A percentile compares a stretch with the other conserved stretches of the same genome.
Conservation (phyloP, 2,329 filamentous ascomycete genomes). For the Colletotrichum scovillei region DNA sequence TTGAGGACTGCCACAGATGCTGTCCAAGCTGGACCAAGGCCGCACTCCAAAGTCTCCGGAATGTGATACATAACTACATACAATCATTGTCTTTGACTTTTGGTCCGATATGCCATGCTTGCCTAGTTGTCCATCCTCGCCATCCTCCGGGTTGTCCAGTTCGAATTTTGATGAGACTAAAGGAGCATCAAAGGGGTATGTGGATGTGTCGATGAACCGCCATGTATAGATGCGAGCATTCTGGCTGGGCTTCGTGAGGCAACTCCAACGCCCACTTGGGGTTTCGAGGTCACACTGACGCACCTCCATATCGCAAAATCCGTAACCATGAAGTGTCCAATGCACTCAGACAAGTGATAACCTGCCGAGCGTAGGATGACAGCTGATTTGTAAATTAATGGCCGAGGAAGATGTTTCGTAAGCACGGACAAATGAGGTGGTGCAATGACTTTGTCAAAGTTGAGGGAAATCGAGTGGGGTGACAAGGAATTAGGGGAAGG, state of each 20-base stretch:
- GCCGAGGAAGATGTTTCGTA: slow-evolving; percentile 59
- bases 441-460: slow-evolving; percentile 45
- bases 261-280: slow-evolving; percentile 25
- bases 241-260: slow-evolving; percentile 24
- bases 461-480: slow-evolving; percentile 43
- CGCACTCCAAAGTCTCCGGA: slow-evolving; percentile 30
- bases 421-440: slow-evolving; percentile 57
- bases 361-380: slow-evolving; percentile 67
- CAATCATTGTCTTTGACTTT: slow-evolving; percentile 32
- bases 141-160: not conserved
- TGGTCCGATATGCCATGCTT: slow-evolving; percentile 32
- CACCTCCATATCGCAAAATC: slow-evolving; percentile 64
- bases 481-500: slow-evolving; percentile 3
- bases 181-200: not conserved
- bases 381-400: slow-evolving; percentile 65
- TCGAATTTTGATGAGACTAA: slow-evolving; percentile 3
- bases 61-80: slow-evolving; percentile 35
- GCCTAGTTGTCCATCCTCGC: not conserved
- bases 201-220: slow-evolving; percentile 24
- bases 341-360: slow-evolving; percentile 61
- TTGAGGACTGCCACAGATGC: slow-evolving; percentile 34
- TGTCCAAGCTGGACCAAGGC: slow-evolving; percentile 30
- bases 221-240: slow-evolving; percentile 29
- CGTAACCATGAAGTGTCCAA: slow-evolving; percentile 73
- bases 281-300: slow-evolving; percentile 20